These are phyloP conservation scores for Fusarium drepaniforme DNA, from an alignment of 2,329 filamentous ascomycete species.

Conservation along the genomic window DNA sequence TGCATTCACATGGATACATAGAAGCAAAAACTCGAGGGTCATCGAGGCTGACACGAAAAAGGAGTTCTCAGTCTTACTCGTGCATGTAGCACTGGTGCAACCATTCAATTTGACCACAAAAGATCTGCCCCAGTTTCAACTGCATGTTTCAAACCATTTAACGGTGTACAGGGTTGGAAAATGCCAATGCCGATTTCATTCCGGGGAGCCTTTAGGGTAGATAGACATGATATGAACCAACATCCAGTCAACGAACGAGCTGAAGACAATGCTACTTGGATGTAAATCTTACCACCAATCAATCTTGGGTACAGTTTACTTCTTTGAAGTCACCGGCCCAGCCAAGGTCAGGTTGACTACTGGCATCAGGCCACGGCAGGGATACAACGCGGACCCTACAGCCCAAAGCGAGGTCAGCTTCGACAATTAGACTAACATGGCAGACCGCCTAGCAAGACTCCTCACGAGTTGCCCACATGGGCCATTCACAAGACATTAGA, in stretches of 20 bases:
- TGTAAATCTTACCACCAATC: background rate
- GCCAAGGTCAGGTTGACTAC: background rate
- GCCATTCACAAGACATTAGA: background rate
- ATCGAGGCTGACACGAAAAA: background rate
- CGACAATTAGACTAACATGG: background rate
- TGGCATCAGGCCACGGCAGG: background rate
- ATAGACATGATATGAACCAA: background rate
- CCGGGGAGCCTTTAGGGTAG: background rate
- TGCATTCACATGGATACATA: background rate
- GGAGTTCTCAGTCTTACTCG: background rate
- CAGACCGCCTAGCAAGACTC: background rate
- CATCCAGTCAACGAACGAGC: background rate
- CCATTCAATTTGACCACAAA: background rate
- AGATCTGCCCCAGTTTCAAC: background rate
- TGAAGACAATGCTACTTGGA: background rate
- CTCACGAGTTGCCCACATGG: background rate
- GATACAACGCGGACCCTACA: background rate
- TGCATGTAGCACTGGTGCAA: background rate
- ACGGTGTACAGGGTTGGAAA: background rate
- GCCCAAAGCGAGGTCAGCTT: background rate
- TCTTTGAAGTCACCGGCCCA: background rate
- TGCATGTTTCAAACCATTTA: background rate
- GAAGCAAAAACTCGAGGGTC: background rate
- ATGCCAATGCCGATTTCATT: background rate
- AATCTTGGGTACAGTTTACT: background rate